Base-by-base conservation (phyloP, 768 basidiomycete genomes). In the Myochromella boudieri region DNA sequence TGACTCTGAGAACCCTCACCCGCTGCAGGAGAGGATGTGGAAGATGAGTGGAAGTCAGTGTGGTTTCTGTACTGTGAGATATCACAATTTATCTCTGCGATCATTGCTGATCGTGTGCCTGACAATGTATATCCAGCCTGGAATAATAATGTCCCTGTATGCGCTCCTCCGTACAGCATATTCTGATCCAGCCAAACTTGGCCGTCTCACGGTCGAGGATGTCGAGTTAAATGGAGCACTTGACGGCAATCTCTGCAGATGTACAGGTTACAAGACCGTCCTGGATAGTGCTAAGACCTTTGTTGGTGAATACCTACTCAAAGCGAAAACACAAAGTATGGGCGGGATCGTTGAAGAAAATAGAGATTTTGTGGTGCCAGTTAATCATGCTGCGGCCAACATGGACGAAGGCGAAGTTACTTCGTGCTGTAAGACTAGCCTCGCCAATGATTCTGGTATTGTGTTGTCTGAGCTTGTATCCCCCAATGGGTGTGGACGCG, bases 31-130 rank as follows among this genome's bases (percentile, higher is more conserved):
- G 38, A 46, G 53, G 33, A 47, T 54, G 48, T 54, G 53, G 53
- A 54, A 50, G 45, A 46, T 54, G 53, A 54, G 53, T 36, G 53
- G 53, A 1, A 54, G 53, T 34, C 53, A 54, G 14, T 54, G 53
- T 27, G 53, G 53, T 12, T 54, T 54, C 33, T 54, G 53, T 37
- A 54, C 53, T 6, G 53, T 54, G 7, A 44, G 44, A 26, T 24
- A 31, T 31, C n/a, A n/a, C n/a, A 34, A 17, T 34, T 34, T n/a
- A n/a, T 17, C 18, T 6, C 33, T n/a, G 18, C 14, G 14, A 22
- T 11, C 15, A 6, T 3, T 20, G 42, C 31, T 33, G 3, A 42
- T 42, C 22, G 7, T 20, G 31, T 20, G 17, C 43, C 22, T 26
- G 12, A n/a, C n/a, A n/a, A n/a, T n/a, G n/a, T n/a, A 12, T 4